Evolutionary conservation across 177 flowering plant species (phyloP).

Genomic region (Telopea speciosissima): DNA sequence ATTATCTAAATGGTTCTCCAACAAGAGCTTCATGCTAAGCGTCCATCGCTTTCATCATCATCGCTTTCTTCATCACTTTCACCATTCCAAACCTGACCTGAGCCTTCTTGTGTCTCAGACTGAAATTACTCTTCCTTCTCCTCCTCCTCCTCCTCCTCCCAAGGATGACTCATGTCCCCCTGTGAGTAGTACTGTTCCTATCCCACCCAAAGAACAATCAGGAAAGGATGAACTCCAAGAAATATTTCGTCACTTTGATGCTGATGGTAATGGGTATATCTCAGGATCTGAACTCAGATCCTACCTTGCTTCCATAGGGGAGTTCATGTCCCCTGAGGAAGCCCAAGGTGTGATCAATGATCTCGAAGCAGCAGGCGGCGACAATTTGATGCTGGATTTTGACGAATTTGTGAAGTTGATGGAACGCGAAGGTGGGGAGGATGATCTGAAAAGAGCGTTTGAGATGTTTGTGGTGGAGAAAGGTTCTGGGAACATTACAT

Average conservation of each 20-base stretch:
- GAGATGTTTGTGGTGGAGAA: slow-evolving; percentile 76
- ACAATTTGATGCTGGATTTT: slow-evolving; percentile 20
- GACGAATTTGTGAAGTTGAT: slow-evolving; percentile 26
- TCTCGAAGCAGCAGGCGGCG: slow-evolving; percentile 22
- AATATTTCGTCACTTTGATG: slow-evolving; percentile 29
- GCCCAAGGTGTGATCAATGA: slow-evolving; percentile 19
- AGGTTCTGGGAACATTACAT: slow-evolving; percentile 69
- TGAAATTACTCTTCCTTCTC: too few relatives aligned
- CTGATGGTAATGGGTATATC: slow-evolving; percentile 30
- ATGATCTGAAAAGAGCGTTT: slow-evolving; percentile 60
- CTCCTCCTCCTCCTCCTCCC: too few relatives aligned
- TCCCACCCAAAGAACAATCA: neutral
- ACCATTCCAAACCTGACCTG: neutral
- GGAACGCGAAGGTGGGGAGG: slow-evolving; percentile 20
- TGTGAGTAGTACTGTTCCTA: neutral
- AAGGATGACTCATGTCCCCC: neutral
- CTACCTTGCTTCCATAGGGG: slow-evolving; percentile 26
- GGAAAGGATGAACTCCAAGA: slow-evolving; percentile 15
- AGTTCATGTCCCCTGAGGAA: slow-evolving; percentile 22
- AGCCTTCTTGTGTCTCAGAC: too few relatives aligned
- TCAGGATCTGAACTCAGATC: slow-evolving; percentile 22
- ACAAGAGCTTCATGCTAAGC: slow-evolving; percentile 16
- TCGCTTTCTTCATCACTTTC: slow-evolving; percentile 4
- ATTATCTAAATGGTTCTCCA: slow-evolving; percentile 16
- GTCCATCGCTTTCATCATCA: slow-evolving; percentile 7